Evolutionary conservation across 257 asterid genomes (phyloP).

Genomic region (Ilex aquifolium): DNA sequence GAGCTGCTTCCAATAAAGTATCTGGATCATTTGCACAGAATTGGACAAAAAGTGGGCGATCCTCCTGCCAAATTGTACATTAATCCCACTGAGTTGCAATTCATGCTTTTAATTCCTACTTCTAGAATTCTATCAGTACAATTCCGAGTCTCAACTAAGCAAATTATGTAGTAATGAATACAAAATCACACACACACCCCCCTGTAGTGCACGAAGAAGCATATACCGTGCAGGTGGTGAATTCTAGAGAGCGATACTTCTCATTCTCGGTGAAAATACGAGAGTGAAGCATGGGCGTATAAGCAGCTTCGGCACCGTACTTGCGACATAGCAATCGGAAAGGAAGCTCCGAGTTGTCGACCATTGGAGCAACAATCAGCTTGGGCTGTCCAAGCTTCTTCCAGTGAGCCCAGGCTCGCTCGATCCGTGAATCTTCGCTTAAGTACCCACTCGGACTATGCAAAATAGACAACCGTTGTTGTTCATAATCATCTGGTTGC

Average conservation of each 20-base stretch:
- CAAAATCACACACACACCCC: not conserved
- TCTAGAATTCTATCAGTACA: too few species aligned
- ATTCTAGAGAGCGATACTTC: conserved; percentile 72
- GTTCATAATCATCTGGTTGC: not conserved
- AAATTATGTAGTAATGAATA: too few species aligned
- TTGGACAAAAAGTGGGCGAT: conserved; percentile 92
- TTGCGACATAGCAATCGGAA: conserved; percentile 91
- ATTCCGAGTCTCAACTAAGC: too few species aligned
- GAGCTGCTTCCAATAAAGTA: conserved; percentile 75
- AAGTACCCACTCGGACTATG: conserved; percentile 56
- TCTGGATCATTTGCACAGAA: conserved; percentile 97
- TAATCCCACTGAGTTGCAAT: too few species aligned
- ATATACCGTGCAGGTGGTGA: conserved; percentile 78
- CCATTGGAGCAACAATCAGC: conserved; percentile 87
- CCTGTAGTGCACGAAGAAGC: not conserved
- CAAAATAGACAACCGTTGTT: conserved; percentile 13
- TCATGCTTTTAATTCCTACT: too few species aligned
- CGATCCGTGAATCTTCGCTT: conserved; percentile 59
- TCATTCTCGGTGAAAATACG: conserved; percentile 74
- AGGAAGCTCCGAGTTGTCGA: conserved; percentile 96
- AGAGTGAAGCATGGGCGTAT: conserved; percentile 95
- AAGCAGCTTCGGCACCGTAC: conserved; percentile 94
- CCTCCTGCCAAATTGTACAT: conserved; percentile 53
- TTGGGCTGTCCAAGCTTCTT: conserved; percentile 70
- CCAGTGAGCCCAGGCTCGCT: conserved; percentile 96